Conservation (phyloP, 163 green algal species). For the Prototheca wickerhamii region DNA sequence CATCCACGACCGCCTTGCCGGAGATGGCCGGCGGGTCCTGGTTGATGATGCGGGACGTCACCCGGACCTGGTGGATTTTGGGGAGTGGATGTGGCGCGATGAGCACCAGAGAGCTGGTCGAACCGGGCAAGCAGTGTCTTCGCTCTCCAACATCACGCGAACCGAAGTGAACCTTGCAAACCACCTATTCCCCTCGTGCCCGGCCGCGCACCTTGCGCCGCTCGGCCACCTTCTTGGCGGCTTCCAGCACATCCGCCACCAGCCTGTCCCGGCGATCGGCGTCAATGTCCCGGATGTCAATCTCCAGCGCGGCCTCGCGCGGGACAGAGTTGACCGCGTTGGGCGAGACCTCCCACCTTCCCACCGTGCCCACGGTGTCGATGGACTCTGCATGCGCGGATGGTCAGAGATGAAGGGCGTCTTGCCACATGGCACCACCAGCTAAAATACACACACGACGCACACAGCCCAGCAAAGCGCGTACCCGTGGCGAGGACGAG, state of each 20-base stretch:
- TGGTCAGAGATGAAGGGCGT: no score
- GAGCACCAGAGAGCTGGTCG: no score
- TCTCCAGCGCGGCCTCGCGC: constrained; percentile 21
- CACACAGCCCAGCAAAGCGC: background rate
- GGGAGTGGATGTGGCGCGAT: constrained; percentile 51
- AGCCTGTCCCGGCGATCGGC: constrained; percentile 56
- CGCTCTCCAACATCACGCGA: no score
- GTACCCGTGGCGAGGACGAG: constrained; percentile 48
- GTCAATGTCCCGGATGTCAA: constrained; percentile 86
- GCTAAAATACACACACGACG: no score
- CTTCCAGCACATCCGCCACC: constrained; percentile 37
- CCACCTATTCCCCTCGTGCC: background rate
- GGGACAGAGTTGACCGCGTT: constrained; percentile 75
- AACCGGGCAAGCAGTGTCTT: no score
- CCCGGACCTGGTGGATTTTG: constrained; percentile 40
- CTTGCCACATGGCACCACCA: no score
- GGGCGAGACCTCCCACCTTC: constrained; percentile 66
- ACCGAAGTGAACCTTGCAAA: background rate
- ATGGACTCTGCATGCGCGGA: constrained; percentile 12
- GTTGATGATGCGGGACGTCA: constrained; percentile 59
- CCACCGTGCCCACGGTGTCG: constrained; percentile 42
- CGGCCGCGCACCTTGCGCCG: constrained; percentile 51
- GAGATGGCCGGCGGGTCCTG: constrained; percentile 76
- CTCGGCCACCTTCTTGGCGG: constrained; percentile 52
- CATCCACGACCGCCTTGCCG: constrained; percentile 39